phyloP scores from a whole-genome alignment of 192 early-diverging fungal species.

The Coemansia sp. region DNA sequence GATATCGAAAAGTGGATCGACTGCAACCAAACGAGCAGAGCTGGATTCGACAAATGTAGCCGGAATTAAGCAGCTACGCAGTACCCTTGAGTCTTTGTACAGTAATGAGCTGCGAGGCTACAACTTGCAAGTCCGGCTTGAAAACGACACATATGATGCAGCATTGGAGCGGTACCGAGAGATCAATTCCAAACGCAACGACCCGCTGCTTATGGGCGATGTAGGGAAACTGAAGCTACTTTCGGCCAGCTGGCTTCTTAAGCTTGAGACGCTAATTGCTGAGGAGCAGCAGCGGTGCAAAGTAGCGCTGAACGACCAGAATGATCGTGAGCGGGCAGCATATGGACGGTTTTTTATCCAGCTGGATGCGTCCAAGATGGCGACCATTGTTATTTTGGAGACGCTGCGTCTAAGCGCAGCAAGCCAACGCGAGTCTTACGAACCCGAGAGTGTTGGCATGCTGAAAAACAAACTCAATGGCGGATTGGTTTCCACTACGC shows the following conservation, averaged over 20 bases:
- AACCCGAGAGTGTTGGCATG: neutral
- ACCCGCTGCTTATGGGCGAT: slow-evolving; percentile 57
- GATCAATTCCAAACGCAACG: slow-evolving; percentile 56
- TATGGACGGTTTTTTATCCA: slow-evolving; percentile 37
- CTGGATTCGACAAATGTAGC: slow-evolving; percentile 57
- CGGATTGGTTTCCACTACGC: slow-evolving; percentile 52
- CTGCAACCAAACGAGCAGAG: neutral
- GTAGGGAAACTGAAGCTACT: slow-evolving; percentile 56
- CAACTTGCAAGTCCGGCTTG: slow-evolving; percentile 76
- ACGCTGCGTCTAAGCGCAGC: slow-evolving; percentile 59
- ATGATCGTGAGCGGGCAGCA: slow-evolving; percentile 20
- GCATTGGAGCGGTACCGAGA: slow-evolving; percentile 67
- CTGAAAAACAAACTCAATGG: slow-evolving; percentile 44
- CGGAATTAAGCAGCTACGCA: slow-evolving; percentile 74
- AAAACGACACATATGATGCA: slow-evolving; percentile 75
- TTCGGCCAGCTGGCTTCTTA: slow-evolving; percentile 74
- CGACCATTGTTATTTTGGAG: slow-evolving; percentile 82
- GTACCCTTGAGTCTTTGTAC: slow-evolving; percentile 61
- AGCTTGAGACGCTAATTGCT: slow-evolving; percentile 66
- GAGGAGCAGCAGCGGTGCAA: slow-evolving; percentile 62
- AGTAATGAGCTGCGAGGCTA: slow-evolving; percentile 59
- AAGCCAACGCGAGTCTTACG: neutral
- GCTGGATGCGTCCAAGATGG: slow-evolving; percentile 68
- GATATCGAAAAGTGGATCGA: neutral
- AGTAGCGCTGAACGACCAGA: slow-evolving; percentile 10